A percentile compares a stretch with the other conserved stretches of the same genome.
Conservation (phyloP, 345 rosid genomes). For the Chamaenerion angustifolium region DNA sequence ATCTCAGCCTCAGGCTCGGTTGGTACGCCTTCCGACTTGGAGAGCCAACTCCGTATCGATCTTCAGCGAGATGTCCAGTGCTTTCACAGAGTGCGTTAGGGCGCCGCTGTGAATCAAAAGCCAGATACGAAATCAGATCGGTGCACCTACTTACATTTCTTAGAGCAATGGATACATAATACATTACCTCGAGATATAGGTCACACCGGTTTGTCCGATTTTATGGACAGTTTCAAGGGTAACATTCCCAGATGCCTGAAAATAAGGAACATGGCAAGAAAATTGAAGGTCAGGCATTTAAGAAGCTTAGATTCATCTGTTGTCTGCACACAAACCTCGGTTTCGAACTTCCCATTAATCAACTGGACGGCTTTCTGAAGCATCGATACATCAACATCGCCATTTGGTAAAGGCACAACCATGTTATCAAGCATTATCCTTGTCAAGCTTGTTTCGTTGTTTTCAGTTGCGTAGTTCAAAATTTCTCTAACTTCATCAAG, state of each 20-base stretch:
- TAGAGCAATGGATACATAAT: no score
- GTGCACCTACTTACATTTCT: no score
- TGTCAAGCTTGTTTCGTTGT: conserved; percentile 41
- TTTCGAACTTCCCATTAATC: conserved; percentile 61
- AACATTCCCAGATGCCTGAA: conserved; percentile 89
- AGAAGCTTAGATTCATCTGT: neutral
- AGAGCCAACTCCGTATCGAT: conserved; percentile 88
- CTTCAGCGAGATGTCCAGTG: conserved; percentile 84
- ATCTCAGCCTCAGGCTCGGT: conserved; percentile 76
- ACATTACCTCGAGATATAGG: conserved; percentile 76
- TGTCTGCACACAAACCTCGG: conserved; percentile 38
- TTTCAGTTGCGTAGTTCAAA: conserved; percentile 39
- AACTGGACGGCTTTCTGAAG: conserved; percentile 64
- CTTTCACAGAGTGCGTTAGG: conserved; percentile 83
- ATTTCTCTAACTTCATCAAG: conserved; percentile 76
- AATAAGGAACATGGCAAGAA: neutral
- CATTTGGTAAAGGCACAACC: conserved; percentile 75
- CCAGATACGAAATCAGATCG: neutral
- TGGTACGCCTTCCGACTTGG: conserved; percentile 79
- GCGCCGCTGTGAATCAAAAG: conserved; percentile 54
- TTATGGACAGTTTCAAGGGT: conserved; percentile 79
- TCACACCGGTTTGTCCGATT: conserved; percentile 91
- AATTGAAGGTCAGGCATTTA: neutral
- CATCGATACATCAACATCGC: conserved; percentile 79
- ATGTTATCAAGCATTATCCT: conserved; percentile 93